These are phyloP conservation scores for Phytophthora foliorum DNA, from an alignment of 352 stramenopile genomes.

Conservation along the genomic window DNA sequence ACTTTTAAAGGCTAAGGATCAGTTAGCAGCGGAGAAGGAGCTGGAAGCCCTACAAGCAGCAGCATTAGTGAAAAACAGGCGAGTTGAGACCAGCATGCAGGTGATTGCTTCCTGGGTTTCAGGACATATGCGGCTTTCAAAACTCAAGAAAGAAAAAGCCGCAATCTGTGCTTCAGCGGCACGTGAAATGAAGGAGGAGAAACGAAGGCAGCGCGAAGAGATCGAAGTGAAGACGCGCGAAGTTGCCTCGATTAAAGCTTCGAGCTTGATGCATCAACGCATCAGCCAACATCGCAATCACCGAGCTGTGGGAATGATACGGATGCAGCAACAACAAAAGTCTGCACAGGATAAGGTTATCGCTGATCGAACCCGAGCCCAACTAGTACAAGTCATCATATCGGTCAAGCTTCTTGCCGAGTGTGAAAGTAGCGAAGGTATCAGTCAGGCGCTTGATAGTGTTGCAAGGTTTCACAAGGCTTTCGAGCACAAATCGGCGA, in stretches of 20 bases:
- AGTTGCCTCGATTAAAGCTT: conserved; percentile 38
- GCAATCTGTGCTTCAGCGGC: conserved; percentile 21
- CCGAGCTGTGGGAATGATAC: conserved; percentile 21
- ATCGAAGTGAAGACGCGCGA: conserved; percentile 32
- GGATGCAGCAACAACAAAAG: conserved; percentile 33
- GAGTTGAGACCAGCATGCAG: conserved; percentile 40
- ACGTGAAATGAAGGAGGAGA: conserved; percentile 31
- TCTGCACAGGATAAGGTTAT: conserved; percentile 21
- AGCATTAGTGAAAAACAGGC: conserved; percentile 12
- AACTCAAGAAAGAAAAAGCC: conserved; percentile 36
- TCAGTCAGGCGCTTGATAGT: conserved; percentile 14
- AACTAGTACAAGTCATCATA: conserved; percentile 49
- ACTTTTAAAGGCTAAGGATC: conserved; percentile 25
- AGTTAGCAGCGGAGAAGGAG: conserved; percentile 36
- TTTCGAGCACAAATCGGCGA: conserved; percentile 10
- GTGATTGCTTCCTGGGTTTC: conserved; percentile 51
- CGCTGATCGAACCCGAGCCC: conserved; percentile 34
- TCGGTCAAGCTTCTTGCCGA: conserved; percentile 46
- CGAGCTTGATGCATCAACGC: conserved; percentile 34
- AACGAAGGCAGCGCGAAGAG: conserved; percentile 24
- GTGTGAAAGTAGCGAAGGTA: conserved; percentile 12
- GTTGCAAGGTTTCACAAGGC: conserved; percentile 19
- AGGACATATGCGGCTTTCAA: conserved; percentile 34
- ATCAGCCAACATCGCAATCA: conserved; percentile 30
- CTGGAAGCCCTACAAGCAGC: conserved; percentile 27